A percentile compares a stretch with the other conserved stretches of the same genome.
Conservation (phyloP, 2,329 filamentous ascomycete genomes). For the Teratosphaeria destructans region DNA sequence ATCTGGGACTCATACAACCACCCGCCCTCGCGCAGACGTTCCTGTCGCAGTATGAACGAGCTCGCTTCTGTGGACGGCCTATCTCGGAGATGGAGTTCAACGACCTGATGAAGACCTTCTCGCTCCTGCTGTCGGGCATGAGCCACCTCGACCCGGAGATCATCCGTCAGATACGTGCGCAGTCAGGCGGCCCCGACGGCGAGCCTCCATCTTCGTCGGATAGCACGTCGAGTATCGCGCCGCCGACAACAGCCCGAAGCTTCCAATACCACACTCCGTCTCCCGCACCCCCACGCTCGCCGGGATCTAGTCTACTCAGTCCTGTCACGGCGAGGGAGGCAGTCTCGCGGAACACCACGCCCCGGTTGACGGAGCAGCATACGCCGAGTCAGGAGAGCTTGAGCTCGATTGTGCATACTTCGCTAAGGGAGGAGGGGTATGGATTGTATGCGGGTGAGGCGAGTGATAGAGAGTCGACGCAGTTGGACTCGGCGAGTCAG, state of each 20-base stretch:
- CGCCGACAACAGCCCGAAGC: neutral
- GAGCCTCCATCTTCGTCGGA: neutral
- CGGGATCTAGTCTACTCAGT: conserved; percentile 13
- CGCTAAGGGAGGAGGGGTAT: neutral
- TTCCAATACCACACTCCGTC: conserved; percentile 7
- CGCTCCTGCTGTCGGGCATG: conserved; percentile 70
- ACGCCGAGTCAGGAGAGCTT: conserved; percentile 16
- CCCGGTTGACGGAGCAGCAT: conserved; percentile 11
- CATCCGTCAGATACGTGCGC: conserved; percentile 33
- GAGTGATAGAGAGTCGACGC: neutral
- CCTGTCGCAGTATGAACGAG: conserved; percentile 66
- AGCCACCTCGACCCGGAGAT: conserved; percentile 46
- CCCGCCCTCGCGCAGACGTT: conserved; percentile 48
- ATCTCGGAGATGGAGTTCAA: conserved; percentile 64
- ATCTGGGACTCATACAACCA: conserved; percentile 53
- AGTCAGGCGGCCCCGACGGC: conserved; percentile 12
- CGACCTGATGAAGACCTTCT: conserved; percentile 72
- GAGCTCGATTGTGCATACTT: conserved; percentile 15
- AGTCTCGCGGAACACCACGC: conserved; percentile 12
- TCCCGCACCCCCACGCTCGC: conserved; percentile 6
- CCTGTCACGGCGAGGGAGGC: conserved; percentile 20
- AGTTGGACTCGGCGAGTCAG: conserved; percentile 11
- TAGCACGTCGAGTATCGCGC: neutral
- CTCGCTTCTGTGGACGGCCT: conserved; percentile 65
- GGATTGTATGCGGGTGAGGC: neutral